Conservation (phyloP, 2,329 filamentous ascomycete species). For the Mollisiaceae sp. region DNA sequence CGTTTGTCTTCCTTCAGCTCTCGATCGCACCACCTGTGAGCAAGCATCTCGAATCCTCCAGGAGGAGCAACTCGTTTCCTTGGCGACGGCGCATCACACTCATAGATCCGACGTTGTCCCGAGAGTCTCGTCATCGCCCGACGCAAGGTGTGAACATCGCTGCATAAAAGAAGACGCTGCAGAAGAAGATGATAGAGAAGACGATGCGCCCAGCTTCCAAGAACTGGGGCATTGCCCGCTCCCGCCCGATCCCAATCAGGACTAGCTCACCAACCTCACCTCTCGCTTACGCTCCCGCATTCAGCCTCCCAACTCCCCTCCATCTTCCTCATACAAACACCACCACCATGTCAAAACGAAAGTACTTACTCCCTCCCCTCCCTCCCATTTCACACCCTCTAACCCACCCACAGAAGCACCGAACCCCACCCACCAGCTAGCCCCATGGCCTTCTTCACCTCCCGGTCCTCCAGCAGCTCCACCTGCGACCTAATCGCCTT, state of each 20-base stretch:
- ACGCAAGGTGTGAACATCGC: no score
- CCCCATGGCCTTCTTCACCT: slow-evolving; percentile 22
- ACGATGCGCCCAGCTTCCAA: neutral
- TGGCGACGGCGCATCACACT: neutral
- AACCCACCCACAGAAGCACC: slow-evolving; percentile 14
- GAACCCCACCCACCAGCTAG: slow-evolving; percentile 14
- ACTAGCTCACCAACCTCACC: neutral
- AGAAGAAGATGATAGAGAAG: neutral
- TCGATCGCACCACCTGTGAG: neutral
- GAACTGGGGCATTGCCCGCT: neutral
- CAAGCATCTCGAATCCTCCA: neutral
- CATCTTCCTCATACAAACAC: slow-evolving; percentile 8
- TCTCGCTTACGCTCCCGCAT: neutral
- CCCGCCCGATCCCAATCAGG: neutral
- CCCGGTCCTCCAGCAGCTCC: neutral
- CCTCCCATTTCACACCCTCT: neutral
- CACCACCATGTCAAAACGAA: slow-evolving; percentile 22
- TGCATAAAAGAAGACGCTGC: neutral
- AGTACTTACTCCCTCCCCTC: neutral
- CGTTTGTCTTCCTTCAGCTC: neutral
- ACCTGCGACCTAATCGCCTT: slow-evolving; percentile 45
- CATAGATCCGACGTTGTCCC: no score
- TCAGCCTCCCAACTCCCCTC: neutral
- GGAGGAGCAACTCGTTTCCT: neutral
- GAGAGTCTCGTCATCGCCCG: no score